Base-by-base conservation (phyloP, 2,329 filamentous ascomycete genomes). In the Diaporthe sp. region DNA sequence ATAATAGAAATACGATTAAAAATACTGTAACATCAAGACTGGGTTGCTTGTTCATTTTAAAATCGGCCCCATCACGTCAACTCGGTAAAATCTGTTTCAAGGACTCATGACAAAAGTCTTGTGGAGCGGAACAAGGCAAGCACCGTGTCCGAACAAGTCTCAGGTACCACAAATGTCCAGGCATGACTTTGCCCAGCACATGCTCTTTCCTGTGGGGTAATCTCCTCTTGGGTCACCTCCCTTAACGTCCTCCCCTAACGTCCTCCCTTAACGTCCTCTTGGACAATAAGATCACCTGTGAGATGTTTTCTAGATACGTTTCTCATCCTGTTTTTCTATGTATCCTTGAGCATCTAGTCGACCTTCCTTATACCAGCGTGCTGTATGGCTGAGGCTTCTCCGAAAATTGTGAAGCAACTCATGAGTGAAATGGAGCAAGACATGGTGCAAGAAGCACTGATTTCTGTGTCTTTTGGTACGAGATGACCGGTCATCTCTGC, bases 1-100 rank as follows among this genome's bases (percentile, higher is more conserved):
- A 64, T 66, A 66, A 66, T 66, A 50, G 40, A 50, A 50, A 66
- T 50, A 17, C 40, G 25, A 22, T 64, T 64, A 22, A 33, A 64
- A 66, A 47, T 47, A 42, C 60, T 28, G 17, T 33, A 15, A 33
- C 40, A 66, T 33, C 15, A 7, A 47, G 42, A 35, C 28, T 30
- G 40, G 28, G 17, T 8, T 42, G 30, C 40, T 30, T 30, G 7
- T 64, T 30, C 38, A 17, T 28, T 25, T 10, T 19, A 28, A 64
- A 64, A 30, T 12, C n/a, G 15, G 57, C 9, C 38, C 22, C 35
- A 25, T 19, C 38, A 30, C 45, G 17, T 60, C 12, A 9, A 40
- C 57, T 60, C 40, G 57, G 6, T 25, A 22, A 42, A 40, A 9
- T 8, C 22, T n/a, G 22, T 58, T 30, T 58, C 55, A 55, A 33